Conservation (phyloP, 257 asterid species). For the Lavandula angustifolia region DNA sequence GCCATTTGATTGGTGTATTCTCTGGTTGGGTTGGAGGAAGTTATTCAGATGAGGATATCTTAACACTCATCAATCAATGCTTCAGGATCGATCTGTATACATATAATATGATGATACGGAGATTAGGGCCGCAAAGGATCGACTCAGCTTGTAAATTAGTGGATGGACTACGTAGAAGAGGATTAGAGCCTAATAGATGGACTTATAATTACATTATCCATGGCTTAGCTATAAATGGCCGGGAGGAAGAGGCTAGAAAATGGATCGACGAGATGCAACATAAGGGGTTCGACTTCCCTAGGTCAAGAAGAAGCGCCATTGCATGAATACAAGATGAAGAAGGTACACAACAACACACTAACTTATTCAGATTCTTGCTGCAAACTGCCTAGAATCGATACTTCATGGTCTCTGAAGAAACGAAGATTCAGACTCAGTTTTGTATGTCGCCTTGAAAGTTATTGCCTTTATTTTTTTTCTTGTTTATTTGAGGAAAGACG, state of each 20-base stretch:
- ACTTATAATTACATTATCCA: conserved; percentile 57
- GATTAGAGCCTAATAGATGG: conserved; percentile 76
- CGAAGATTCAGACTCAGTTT: background rate
- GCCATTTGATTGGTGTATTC: conserved; percentile 63
- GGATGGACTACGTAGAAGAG: conserved; percentile 43
- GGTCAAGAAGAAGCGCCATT: conserved; percentile 35
- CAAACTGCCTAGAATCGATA: background rate
- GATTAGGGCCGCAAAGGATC: conserved; percentile 42
- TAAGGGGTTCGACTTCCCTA: conserved; percentile 50
- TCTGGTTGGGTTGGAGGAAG: conserved; percentile 48
- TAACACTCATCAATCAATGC: conserved; percentile 52
- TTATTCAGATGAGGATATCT: conserved; percentile 46
- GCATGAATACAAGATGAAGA: conserved; percentile 16
- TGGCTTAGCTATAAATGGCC: conserved; percentile 57
- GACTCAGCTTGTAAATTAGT: conserved; percentile 51
- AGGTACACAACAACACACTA: conserved; percentile 23
- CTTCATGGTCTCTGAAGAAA: no score
- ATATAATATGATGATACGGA: conserved; percentile 68
- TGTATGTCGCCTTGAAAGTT: background rate
- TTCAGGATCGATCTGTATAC: conserved; percentile 63
- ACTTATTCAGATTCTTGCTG: conserved; percentile 30
- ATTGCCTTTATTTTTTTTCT: background rate
- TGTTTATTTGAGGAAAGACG: background rate
- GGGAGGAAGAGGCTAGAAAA: conserved; percentile 56
- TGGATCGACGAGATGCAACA: conserved; percentile 57